Base-by-base conservation (phyloP, 2,329 filamentous ascomycete species). In the Fusarium nanum region DNA sequence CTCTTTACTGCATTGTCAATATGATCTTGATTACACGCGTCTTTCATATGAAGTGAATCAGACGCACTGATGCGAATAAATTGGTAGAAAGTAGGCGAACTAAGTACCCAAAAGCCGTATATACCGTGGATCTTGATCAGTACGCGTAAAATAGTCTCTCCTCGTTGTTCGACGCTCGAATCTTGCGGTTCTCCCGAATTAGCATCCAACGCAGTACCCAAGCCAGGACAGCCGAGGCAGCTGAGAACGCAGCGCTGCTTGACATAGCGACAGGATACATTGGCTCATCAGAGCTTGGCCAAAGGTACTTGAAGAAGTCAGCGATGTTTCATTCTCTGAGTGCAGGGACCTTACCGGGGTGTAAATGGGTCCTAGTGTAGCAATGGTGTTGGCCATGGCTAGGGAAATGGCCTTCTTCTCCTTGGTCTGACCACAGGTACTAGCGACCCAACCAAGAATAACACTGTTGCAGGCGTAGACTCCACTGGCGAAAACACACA, bases 391-490 rank as follows among this genome's bases (percentile, higher is more conserved):
- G 16, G 46, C 53, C 13, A 73, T 44, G 12, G 81, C 81, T 11
- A 85, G 76, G 2, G 81, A 77, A 1, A 80, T 79, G 0, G 83
- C 83, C 64, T 83, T 84, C 74, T 85, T 84, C 71, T 85, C 83
- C 6, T 82, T 78, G 0, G 82, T 83, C 65, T 84, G 83, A 1
- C 81, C 82, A 20, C 82, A 78, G 0, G 79, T 79, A 1, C 74
- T 76, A 1, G 78, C 76, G 1, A 79, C 78, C 83, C 83, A 85
- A 7, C 81, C 81, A 0, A 84, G 74, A 13, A 81, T 81, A 41
- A 85, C 78, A 41, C 78, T 81, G 63, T 84, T 84, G 23, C 84
- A 80, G 3, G 76, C 78, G 25, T 79, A 81, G 1, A 81, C 76
- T 4, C 75, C 78, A 5, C 77, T 77, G 9, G 81, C 78, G 42